Conservation (phyloP, 2,329 filamentous ascomycete genomes). For the Hypoxylon sp. region DNA sequence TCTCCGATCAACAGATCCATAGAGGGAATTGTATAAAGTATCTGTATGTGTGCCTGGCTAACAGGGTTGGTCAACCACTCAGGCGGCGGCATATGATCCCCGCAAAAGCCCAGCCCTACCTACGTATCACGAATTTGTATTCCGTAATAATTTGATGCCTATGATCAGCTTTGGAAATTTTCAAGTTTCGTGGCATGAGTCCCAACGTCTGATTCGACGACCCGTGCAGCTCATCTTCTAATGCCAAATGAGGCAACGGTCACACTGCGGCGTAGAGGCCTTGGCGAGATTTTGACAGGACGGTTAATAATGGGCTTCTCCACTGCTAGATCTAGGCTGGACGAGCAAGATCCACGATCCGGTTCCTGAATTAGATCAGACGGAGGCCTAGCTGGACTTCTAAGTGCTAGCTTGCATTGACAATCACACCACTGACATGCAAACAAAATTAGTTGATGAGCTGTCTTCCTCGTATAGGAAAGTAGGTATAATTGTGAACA, state of each 20-base stretch:
- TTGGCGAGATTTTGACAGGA: conserved; percentile 27
- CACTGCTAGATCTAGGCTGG: conserved; percentile 28
- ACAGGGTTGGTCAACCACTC: conserved; percentile 18
- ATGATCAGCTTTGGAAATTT: conserved; percentile 8
- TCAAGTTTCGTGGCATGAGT: conserved; percentile 28
- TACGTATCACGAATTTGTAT: conserved; percentile 21
- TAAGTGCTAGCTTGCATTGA: conserved; percentile 10
- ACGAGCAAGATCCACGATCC: conserved; percentile 32
- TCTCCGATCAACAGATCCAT: background rate
- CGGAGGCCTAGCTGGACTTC: conserved; percentile 7
- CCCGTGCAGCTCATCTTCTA: conserved; percentile 15
- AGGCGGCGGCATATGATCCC: conserved; percentile 20
- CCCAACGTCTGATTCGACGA: conserved; percentile 37
- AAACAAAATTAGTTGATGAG: background rate
- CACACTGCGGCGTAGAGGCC: conserved; percentile 20
- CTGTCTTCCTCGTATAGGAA: conserved; percentile 1
- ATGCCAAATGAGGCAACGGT: conserved; percentile 19
- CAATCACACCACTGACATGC: conserved; percentile 20
- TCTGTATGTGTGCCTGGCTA: conserved; percentile 28
- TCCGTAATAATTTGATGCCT: conserved; percentile 19
- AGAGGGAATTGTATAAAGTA: background rate
- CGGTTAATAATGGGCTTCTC: conserved; percentile 21
- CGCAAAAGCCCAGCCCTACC: conserved; percentile 26
- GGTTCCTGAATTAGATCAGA: conserved; percentile 36
- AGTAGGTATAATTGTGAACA: background rate